Evolutionary conservation across 1,139 yeast genomes (phyloP).

Genomic region (Suhomyces chickasaworum): DNA sequence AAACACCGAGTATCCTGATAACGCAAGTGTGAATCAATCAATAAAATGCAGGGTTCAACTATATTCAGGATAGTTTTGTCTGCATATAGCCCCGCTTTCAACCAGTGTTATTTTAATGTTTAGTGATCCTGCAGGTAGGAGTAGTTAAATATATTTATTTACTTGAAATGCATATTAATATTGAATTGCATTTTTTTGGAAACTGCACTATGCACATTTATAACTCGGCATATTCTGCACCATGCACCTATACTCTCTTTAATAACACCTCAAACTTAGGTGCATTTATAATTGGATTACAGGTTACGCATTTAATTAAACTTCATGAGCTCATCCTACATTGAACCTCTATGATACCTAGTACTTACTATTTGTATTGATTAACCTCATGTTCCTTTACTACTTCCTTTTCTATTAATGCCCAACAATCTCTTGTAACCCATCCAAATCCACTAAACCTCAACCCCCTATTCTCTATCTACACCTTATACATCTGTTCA

Average conservation of each 20-base stretch:
- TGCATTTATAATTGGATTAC: neutral
- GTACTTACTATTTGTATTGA: neutral
- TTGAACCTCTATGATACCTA: neutral
- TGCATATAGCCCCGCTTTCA: neutral
- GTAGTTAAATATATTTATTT: neutral
- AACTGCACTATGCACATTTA: neutral
- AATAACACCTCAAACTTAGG: too few relatives aligned
- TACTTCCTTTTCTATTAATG: too few relatives aligned
- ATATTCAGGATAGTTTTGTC: neutral
- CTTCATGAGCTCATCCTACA: constrained; percentile 2
- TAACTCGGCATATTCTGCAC: neutral
- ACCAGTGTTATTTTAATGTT: too few relatives aligned
- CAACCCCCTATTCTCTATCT: too few relatives aligned
- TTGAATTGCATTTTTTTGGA: too few relatives aligned
- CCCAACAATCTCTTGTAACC: too few relatives aligned
- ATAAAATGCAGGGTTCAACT: neutral
- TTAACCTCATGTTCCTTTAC: neutral
- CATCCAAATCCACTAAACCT: too few relatives aligned
- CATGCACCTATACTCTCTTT: constrained; percentile 1
- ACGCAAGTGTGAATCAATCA: neutral
- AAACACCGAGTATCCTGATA: constrained; percentile 3
- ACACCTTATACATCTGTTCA: too few relatives aligned
- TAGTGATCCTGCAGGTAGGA: too few relatives aligned
- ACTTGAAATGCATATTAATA: too few relatives aligned
- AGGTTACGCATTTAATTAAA: constrained; percentile 3